Evolutionary conservation across 2,329 filamentous ascomycete species (phyloP).

Genomic region (Sporothrix euskadiensis): DNA sequence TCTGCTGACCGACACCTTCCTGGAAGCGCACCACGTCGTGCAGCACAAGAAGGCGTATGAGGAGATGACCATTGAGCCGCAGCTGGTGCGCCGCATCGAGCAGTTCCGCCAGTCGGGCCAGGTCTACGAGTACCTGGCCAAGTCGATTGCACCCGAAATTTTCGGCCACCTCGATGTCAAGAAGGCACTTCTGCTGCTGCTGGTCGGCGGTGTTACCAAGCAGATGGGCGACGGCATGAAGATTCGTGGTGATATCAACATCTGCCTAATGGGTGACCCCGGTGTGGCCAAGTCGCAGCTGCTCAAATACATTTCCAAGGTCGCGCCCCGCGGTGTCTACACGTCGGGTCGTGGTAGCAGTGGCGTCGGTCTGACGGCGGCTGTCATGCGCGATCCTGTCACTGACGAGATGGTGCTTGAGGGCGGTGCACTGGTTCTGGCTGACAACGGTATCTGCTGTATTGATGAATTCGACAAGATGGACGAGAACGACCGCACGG

Average conservation of each 20-base stretch:
- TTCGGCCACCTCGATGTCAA: constrained; percentile 96
- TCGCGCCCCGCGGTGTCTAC: constrained; percentile 88
- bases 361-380: constrained; percentile 78
- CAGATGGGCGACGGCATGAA: constrained; percentile 98
- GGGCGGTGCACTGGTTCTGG: constrained; percentile 75
- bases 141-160: constrained; percentile 96
- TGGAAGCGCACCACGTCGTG: constrained; percentile 88
- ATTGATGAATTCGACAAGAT: constrained; percentile 91
- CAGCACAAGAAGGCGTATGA: constrained; percentile 99
- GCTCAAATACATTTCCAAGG: constrained; percentile 97
- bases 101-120: constrained; percentile 82
- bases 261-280: constrained; percentile 98
- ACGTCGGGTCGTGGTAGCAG: constrained; percentile 79
- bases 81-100: constrained; percentile 79
- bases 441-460: constrained; percentile 81
- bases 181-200: constrained; percentile 90
- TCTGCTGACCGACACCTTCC: constrained; percentile 93
- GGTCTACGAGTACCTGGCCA: constrained; percentile 92
- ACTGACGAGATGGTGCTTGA: constrained; percentile 84
- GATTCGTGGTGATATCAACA: constrained; percentile 97
- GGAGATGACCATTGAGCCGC: constrained; percentile 80
- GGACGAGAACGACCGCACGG: constrained; percentile 79
- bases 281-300: constrained; percentile 99
- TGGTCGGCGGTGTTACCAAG: constrained; percentile 95
- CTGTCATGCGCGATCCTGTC: constrained; percentile 80